These are phyloP conservation scores for Globisporangium radiosum DNA, from an alignment of 352 stramenopile genomes.

Conservation along the genomic window DNA sequence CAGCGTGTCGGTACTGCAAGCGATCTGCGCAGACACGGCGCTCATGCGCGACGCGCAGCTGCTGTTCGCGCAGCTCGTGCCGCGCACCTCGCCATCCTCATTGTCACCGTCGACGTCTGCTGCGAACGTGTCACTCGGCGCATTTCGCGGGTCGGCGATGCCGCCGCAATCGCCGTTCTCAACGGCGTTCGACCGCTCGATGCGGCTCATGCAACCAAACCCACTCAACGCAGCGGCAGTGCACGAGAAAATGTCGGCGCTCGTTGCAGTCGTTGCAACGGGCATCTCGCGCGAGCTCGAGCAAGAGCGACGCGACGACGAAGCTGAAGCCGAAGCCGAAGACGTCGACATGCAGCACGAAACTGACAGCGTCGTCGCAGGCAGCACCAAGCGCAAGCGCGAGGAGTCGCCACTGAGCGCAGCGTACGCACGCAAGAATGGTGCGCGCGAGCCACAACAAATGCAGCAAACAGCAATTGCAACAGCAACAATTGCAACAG, in stretches of 20 bases:
- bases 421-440: neutral
- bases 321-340: no score
- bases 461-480: neutral
- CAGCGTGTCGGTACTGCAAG: neutral
- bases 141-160: neutral
- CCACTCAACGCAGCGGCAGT: conserved; percentile 9
- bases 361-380: no score
- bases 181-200: conserved; percentile 1
- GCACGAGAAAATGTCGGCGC: conserved; percentile 27
- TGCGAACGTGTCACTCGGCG: neutral
- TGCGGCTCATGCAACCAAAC: neutral
- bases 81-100: conserved; percentile 7
- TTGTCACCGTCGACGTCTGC: conserved; percentile 1
- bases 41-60: conserved; percentile 25
- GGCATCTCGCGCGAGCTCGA: conserved; percentile 34
- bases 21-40: conserved; percentile 9
- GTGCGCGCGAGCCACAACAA: neutral
- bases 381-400: conserved; percentile 7
- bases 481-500: neutral
- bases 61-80: conserved; percentile 38
- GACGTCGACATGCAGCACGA: neutral
- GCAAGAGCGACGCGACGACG: conserved; percentile 8
- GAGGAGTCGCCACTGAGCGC: neutral
- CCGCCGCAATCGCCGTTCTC: conserved; percentile 8
- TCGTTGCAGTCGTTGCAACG: conserved; percentile 43